Conservation (phyloP, 805 yeast genomes). For the Suhomyces canberraensis region DNA sequence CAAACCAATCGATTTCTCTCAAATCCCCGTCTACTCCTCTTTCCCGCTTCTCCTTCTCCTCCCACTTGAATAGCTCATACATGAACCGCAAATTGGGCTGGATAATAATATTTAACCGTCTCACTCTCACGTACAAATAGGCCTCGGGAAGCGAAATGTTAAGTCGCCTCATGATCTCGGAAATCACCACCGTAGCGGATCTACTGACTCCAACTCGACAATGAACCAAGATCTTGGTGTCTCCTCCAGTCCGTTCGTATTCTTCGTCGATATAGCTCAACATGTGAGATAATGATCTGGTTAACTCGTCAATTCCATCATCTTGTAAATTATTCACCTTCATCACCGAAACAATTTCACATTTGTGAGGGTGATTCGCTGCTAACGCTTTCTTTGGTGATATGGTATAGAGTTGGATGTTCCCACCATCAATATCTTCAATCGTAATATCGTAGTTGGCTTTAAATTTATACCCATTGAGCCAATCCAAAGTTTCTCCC, state of each 20-base stretch:
- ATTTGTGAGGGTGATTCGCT: constrained; percentile 5
- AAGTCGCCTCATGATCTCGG: constrained; percentile 84
- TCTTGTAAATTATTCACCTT: constrained; percentile 75
- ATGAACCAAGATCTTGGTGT: constrained; percentile 59
- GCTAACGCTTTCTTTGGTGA: constrained; percentile 12
- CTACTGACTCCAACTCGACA: constrained; percentile 96
- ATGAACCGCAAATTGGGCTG: constrained; percentile 91
- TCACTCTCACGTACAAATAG: constrained; percentile 81
- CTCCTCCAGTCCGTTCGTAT: constrained; percentile 17
- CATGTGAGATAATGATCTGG: constrained; percentile 58
- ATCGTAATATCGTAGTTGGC: constrained; percentile 19
- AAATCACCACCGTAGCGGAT: constrained; percentile 93
- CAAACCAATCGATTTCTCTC: constrained; percentile 84
- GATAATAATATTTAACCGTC: constrained; percentile 86
- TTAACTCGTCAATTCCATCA: constrained; percentile 83
- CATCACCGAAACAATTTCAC: constrained; percentile 48
- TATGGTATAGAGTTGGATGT: constrained; percentile 30
- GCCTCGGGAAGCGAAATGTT: constrained; percentile 70
- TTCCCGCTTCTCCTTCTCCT: constrained; percentile 24
- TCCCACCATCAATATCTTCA: constrained; percentile 26
- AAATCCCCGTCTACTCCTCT: constrained; percentile 10
- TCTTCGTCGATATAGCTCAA: constrained; percentile 59
- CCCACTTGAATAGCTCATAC: constrained; percentile 78
- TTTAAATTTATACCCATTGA: constrained; percentile 31
- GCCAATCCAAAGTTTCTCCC: constrained; percentile 77